Evolutionary conservation across 257 asterid genomes (phyloP).

Genomic region (Lycium barbarum): DNA sequence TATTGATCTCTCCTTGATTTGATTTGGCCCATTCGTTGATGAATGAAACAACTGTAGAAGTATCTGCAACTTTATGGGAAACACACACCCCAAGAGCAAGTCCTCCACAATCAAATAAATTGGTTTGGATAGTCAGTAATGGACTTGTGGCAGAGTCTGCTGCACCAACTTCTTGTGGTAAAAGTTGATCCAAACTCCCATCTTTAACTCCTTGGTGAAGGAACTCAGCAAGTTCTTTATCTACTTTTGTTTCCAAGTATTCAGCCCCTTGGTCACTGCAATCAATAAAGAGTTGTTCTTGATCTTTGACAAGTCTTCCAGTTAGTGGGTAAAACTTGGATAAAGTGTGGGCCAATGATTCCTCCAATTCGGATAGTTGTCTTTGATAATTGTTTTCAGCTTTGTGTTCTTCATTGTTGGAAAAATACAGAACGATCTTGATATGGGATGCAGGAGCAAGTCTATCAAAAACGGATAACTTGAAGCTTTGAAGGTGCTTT

Average conservation of each 20-base stretch:
- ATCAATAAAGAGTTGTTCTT: constrained; percentile 22
- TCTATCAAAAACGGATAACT: constrained; percentile 35
- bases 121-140: constrained; percentile 30
- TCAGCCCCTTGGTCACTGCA: constrained; percentile 43
- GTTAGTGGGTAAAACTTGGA: constrained; percentile 37
- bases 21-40: constrained; percentile 35
- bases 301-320: constrained; percentile 32
- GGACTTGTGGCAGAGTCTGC: constrained; percentile 21
- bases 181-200: constrained; percentile 14
- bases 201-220: not conserved
- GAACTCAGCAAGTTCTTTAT: constrained; percentile 13
- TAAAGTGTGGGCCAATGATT: constrained; percentile 28
- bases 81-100: constrained; percentile 22
- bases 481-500: constrained; percentile 21
- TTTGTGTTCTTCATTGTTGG: not conserved
- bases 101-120: constrained; percentile 32
- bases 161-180: constrained; percentile 28
- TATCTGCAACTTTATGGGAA: constrained; percentile 36
- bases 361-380: constrained; percentile 24
- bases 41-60: constrained; percentile 19
- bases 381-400: not conserved
- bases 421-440: constrained; percentile 26
- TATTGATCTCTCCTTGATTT: not conserved
- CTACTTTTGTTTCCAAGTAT: constrained; percentile 28
- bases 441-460: constrained; percentile 28